Evolutionary conservation across 2,329 filamentous ascomycete genomes (phyloP).

Genomic region (Arthrinium phaeospermum): DNA sequence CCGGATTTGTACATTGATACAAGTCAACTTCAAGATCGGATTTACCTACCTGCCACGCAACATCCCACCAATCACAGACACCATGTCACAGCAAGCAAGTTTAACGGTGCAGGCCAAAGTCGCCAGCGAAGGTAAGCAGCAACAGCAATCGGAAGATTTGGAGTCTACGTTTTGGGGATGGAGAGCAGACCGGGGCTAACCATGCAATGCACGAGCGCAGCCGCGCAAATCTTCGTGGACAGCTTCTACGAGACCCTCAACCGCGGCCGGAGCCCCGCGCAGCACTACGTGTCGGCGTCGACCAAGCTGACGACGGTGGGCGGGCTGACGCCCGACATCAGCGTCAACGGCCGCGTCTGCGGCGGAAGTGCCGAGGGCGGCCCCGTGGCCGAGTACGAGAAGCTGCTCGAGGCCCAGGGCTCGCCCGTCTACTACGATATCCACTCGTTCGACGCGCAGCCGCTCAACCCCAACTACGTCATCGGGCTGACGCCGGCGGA

Average conservation of each 20-base stretch:
- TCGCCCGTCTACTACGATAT: slow-evolving; percentile 63
- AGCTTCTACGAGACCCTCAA: slow-evolving; percentile 79
- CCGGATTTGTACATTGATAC: slow-evolving; percentile 7
- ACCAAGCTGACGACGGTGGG: slow-evolving; percentile 53
- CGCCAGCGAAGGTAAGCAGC: slow-evolving; percentile 40
- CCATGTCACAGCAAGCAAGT: slow-evolving; percentile 30
- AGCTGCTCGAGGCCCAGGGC: slow-evolving; percentile 68
- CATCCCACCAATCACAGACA: background rate
- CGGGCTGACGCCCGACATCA: slow-evolving; percentile 69
- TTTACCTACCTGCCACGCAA: background rate
- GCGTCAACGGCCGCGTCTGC: slow-evolving; percentile 77
- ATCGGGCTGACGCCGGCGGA: slow-evolving; percentile 53
- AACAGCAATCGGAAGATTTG: background rate
- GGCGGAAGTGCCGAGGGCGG: slow-evolving; percentile 31
- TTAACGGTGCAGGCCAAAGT: slow-evolving; percentile 40
- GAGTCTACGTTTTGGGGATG: background rate
- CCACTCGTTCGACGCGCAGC: slow-evolving; percentile 77
- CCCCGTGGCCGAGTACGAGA: slow-evolving; percentile 68
- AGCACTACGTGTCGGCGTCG: slow-evolving; percentile 73
- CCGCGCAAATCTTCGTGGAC: slow-evolving; percentile 73
- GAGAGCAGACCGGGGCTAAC: background rate
- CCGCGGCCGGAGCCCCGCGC: slow-evolving; percentile 60
- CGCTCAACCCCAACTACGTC: slow-evolving; percentile 72
- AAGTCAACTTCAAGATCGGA: background rate
- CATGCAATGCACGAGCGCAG: slow-evolving; percentile 45